Conservation (phyloP, 1,284 basidiomycete species). For the Somion occarium region DNA sequence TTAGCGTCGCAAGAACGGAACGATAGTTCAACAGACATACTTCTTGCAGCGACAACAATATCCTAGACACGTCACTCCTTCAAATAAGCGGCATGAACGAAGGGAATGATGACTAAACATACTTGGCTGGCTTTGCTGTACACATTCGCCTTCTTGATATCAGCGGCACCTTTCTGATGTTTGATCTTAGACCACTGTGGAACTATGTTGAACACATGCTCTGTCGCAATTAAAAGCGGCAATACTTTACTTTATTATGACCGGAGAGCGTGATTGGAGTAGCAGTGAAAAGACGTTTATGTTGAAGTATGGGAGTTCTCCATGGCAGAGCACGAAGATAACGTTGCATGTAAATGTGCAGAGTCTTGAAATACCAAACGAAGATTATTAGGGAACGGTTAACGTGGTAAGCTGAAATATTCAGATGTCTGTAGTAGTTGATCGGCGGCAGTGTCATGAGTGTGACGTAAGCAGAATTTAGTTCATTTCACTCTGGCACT, state of each 20-base stretch:
- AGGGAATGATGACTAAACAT: slow-evolving; percentile 22
- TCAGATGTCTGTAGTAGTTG: no score
- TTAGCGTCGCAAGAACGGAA: background rate
- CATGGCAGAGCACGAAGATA: no score
- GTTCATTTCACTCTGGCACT: no score
- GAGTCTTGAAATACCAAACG: no score
- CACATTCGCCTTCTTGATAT: slow-evolving; percentile 57
- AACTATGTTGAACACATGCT: background rate
- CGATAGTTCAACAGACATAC: slow-evolving; percentile 37
- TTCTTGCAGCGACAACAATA: slow-evolving; percentile 61
- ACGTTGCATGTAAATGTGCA: no score
- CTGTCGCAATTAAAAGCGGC: no score
- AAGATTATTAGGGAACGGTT: no score
- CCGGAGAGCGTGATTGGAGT: slow-evolving; percentile 40
- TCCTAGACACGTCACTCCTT: slow-evolving; percentile 42
- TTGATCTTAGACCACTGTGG: slow-evolving; percentile 85
- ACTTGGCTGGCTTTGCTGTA: slow-evolving; percentile 61
- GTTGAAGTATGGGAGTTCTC: no score
- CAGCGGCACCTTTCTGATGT: slow-evolving; percentile 71
- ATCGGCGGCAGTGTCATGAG: no score
- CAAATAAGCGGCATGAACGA: slow-evolving; percentile 5
- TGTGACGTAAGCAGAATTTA: no score
- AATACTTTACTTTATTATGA: slow-evolving; percentile 55
- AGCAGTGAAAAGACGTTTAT: background rate
- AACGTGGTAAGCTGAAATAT: no score